Evolutionary conservation across 2,329 filamentous ascomycete species (phyloP).

Genomic region (Xylariomycetidae sp.): DNA sequence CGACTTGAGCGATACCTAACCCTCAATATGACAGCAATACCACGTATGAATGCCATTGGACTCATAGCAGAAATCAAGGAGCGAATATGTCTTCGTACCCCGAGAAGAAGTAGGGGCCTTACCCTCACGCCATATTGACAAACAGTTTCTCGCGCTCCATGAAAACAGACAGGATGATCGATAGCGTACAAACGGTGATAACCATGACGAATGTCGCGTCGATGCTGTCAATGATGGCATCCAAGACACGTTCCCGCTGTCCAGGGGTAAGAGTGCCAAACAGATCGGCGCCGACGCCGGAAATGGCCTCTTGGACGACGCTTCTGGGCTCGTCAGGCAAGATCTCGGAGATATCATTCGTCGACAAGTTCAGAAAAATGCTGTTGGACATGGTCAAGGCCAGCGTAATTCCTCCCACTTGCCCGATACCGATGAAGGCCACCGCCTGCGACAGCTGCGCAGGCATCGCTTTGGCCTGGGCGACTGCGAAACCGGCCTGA

Average conservation of each 20-base stretch:
- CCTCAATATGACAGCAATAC: too few species aligned
- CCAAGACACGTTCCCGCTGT: background rate
- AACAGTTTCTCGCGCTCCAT: background rate
- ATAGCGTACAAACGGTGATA: background rate
- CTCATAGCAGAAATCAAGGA: too few species aligned
- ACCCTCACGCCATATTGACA: too few species aligned
- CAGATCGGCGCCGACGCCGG: background rate
- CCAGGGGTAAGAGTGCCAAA: background rate
- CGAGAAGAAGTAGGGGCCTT: too few species aligned
- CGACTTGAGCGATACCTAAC: too few species aligned
- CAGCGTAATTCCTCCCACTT: background rate
- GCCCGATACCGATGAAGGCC: background rate
- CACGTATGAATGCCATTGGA: too few species aligned
- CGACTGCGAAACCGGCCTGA: slow-evolving; percentile 3
- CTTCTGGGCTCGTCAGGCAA: background rate
- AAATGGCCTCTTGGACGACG: background rate
- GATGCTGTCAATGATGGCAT: background rate
- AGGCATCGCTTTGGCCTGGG: background rate
- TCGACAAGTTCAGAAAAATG: background rate
- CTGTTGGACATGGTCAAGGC: background rate
- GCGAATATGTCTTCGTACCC: too few species aligned
- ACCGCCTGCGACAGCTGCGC: background rate
- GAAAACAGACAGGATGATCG: background rate
- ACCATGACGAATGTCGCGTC: background rate
- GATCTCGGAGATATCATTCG: background rate